Evolutionary conservation across 345 rosid species (phyloP).

Genomic region (Erucastrum elatum): DNA sequence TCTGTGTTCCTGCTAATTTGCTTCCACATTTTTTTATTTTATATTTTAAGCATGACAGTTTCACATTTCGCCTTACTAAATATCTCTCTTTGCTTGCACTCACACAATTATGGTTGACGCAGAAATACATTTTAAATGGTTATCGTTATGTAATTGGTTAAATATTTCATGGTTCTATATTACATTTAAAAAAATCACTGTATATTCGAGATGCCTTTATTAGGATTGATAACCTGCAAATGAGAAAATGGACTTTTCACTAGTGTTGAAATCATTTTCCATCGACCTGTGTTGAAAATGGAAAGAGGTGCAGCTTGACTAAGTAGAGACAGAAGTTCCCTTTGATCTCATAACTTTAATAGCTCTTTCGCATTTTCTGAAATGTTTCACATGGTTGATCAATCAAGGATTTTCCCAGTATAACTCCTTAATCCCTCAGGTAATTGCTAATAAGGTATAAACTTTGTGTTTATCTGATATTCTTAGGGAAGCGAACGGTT

Average conservation of each 20-base stretch:
- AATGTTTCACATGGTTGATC: not conserved
- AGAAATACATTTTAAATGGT: not conserved
- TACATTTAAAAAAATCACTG: not conserved
- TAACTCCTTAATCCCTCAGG: not conserved
- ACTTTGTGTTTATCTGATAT: not conserved
- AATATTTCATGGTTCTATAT: not conserved
- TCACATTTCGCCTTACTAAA: not conserved
- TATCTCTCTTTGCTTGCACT: not conserved
- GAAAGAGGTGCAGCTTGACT: not conserved
- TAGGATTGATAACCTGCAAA: not conserved
- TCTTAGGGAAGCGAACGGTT: conserved; percentile 50
- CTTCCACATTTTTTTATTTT: not conserved
- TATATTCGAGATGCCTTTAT: not conserved
- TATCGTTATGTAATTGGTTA: not conserved
- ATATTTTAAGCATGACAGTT: not conserved
- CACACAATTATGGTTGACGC: not conserved
- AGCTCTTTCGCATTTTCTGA: not conserved
- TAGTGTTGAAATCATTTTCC: not conserved
- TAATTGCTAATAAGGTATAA: not conserved
- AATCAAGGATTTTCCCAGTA: not conserved
- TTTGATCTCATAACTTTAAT: not conserved
- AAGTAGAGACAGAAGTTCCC: not conserved
- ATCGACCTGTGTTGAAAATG: not conserved
- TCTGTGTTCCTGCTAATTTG: not conserved
- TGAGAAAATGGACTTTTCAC: not conserved